Evolutionary conservation across 345 rosid genomes (phyloP), one percentile per base, ranked within the genome.

Genomic region (Eucalyptus polybractea): DNA sequence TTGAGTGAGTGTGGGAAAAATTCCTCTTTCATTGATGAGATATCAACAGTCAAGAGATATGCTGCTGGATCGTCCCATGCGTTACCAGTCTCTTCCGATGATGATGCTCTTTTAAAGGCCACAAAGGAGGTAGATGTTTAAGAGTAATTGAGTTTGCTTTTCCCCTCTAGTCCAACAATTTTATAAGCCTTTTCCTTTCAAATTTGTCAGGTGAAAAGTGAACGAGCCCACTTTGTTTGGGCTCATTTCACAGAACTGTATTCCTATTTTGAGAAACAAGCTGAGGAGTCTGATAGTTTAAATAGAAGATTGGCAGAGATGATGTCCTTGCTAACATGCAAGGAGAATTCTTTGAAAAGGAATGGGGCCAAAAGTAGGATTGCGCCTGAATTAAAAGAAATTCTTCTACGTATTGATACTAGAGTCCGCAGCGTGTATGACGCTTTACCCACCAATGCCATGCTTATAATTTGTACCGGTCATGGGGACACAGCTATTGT

Each of bases 401-500:
- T 98, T 86, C 90, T 96, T 13, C 90, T 90, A 88, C 92, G 92
- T 86, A 91, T 96, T 91, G 92, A 98, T 67, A 89, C 92, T 21
- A 94, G 96, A 91, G 92, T 97, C 88, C 90, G 91, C 24, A 90
- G 93, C 87, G 93, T 96, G 50, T 92, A 94, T 90, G 88, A 91
- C 13, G 91, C 96, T 50, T 92, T 98, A 90, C 99, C 99, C 10
- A 91, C 94, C 17, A 98, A 97, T 90, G 88, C 98, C 87, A 93
- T 98, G 99, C 92, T 98, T 86, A 95, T 97, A 92, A 93, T 98
- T 90, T 98, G 98, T 95, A 96, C 99, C 1, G 99, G 99, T 87
- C 99, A 97, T 90, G 99, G 99, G 89, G 97, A 98, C 93, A 98
- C 93, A 21, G 96, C 98, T 65, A 90, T 93, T 86, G 98, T 97